Evolutionary conservation across 495 filamentous ascomycete genomes (phyloP), one percentile per base, ranked within the genome.

Genomic region (Penicillium parvum): DNA sequence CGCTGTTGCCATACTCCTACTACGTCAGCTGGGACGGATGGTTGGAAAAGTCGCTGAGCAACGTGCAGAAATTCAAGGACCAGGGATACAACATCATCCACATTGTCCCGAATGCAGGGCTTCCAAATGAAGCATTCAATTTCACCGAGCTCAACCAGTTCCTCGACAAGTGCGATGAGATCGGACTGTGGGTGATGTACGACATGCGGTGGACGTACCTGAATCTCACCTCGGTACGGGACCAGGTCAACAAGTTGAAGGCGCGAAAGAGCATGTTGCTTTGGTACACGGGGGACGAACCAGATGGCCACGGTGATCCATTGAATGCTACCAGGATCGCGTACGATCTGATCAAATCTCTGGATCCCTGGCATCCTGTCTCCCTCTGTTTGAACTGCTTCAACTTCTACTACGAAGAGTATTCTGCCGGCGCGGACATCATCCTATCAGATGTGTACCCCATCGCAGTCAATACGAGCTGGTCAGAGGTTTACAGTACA

Each of bases 331-430:
- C 74, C 5, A 23, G 29, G 3, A 41, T 52, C 10, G 53, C 66
- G 2, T 74, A 75, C 49, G 53, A 67, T 4, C 55, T 72, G 1
- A 71, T 87, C 50, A 72, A 73, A 32, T 43, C 47, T 0, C 53
- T 83, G 1, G 84, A 88, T 58, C 82, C 82, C 0, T 86, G 84
- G 57, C 84, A 86, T 57, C 84, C 83, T 0, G 74, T 84, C 4
- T 76, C 75, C 1, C 64, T 86, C 1, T 75, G 75, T 1, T 69
- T 87, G 19, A 86, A 86, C 61, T 88, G 84, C 72, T 71, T 76
- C 27, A 79, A 86, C 54, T 87, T 82, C 62, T 75, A 82, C 55
- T 88, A 81, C 54, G 55, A 51, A n/a, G 55, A 76, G 3, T 86
- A 88, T 61, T 58, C 73, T 0, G 47, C 66, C 3, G 77, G 77